Conservation (phyloP, 2,329 filamentous ascomycete genomes). For the Xylaria sp. region DNA sequence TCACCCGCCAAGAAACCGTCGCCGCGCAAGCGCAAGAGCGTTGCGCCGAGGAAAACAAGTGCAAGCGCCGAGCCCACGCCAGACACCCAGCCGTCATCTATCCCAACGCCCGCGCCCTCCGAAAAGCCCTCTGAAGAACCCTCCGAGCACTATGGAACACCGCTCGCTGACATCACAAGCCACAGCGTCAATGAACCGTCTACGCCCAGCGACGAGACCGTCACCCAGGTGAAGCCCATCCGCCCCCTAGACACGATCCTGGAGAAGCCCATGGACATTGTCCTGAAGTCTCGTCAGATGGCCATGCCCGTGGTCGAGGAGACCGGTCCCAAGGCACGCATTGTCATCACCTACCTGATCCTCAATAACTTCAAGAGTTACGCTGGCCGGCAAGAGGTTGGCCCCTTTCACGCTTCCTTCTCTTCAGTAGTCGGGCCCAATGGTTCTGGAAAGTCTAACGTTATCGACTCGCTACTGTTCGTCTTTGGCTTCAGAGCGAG, state of each 20-base stretch:
- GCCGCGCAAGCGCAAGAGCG: slow-evolving; percentile 76
- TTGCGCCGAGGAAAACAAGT: slow-evolving; percentile 54
- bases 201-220: slow-evolving; percentile 59
- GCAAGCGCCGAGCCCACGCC: slow-evolving; percentile 56
- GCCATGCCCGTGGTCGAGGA: slow-evolving; percentile 77
- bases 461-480: slow-evolving; percentile 96
- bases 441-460: slow-evolving; percentile 97
- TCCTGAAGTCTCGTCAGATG: slow-evolving; percentile 83
- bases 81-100: slow-evolving; percentile 53
- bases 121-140: slow-evolving; percentile 64
- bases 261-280: slow-evolving; percentile 93
- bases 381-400: slow-evolving; percentile 92
- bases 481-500: slow-evolving; percentile 99
- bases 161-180: slow-evolving; percentile 79
- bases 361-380: slow-evolving; percentile 99
- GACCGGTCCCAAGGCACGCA: slow-evolving; percentile 81
- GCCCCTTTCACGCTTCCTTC: slow-evolving; percentile 96
- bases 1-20: slow-evolving; percentile 60
- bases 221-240: slow-evolving; percentile 73
- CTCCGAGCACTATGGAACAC: slow-evolving; percentile 63
- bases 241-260: slow-evolving; percentile 81
- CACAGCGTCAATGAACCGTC: slow-evolving; percentile 72
- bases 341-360: slow-evolving; percentile 91
- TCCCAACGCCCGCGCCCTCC: slow-evolving; percentile 66
- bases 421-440: slow-evolving; percentile 98